Percentiles rank a stretch among this genome's conserved stretches.
These are phyloP conservation scores for Colletotrichum trifolii DNA, from an alignment of 2,329 filamentous ascomycete species.

Conservation along the genomic window DNA sequence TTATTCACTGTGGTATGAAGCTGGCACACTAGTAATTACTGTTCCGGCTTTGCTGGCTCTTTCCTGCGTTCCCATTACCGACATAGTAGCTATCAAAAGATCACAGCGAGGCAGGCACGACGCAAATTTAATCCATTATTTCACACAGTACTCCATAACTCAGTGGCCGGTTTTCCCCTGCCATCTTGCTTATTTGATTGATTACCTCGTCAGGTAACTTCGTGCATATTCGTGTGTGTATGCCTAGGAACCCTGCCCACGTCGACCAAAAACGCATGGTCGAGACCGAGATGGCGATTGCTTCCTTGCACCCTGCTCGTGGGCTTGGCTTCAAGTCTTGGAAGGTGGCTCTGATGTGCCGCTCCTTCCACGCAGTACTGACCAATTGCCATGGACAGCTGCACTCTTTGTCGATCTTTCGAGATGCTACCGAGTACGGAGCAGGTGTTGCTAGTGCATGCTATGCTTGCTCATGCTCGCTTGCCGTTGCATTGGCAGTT, in stretches of 20 bases:
- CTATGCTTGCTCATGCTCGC: not conserved
- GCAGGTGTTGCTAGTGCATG: slow-evolving; percentile 2
- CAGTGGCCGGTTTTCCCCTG: too few relatives aligned
- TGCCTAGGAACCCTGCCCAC: slow-evolving; percentile 2
- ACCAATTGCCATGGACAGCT: slow-evolving; percentile 1
- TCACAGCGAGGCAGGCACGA: too few relatives aligned
- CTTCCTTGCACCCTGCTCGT: slow-evolving; percentile 30
- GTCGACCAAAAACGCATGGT: slow-evolving; percentile 26
- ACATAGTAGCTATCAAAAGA: too few relatives aligned
- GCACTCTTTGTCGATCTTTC: slow-evolving; percentile 30
- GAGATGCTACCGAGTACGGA: slow-evolving; percentile 7
- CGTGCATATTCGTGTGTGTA: too few relatives aligned
- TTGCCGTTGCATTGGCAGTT: slow-evolving; percentile 29
- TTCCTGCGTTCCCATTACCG: too few relatives aligned
- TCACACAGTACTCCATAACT: too few relatives aligned
- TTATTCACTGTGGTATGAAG: too few relatives aligned
- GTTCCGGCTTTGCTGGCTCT: too few relatives aligned
- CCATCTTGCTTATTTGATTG: not conserved
- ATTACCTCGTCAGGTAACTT: too few relatives aligned
- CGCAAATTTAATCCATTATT: too few relatives aligned
- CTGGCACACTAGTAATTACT: too few relatives aligned
- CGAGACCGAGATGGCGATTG: slow-evolving; percentile 18
- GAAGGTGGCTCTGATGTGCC: slow-evolving; percentile 34
- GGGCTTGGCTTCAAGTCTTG: slow-evolving; percentile 30
- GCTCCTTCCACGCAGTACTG: slow-evolving; percentile 34